Evolutionary conservation across 768 basidiomycete species (phyloP).

Genomic region (Austroboletus eburneus): DNA sequence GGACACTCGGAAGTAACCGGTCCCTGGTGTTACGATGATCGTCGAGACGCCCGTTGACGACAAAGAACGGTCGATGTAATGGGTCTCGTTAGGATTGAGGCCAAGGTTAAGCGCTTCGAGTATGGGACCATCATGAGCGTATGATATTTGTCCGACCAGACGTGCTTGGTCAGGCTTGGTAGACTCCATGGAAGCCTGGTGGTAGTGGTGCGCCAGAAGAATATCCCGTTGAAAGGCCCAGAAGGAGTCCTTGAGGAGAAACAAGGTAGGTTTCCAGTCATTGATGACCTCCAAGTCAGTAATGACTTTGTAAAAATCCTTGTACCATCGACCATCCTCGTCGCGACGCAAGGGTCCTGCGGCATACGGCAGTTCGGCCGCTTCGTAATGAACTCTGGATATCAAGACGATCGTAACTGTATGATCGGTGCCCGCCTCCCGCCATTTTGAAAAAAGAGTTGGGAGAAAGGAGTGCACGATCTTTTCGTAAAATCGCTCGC

Average conservation of each 20-base stretch:
- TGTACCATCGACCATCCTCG: slow-evolving; percentile 78
- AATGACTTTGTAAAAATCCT: slow-evolving; percentile 95
- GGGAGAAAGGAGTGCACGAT: slow-evolving; percentile 97
- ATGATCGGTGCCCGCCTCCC: slow-evolving; percentile 82
- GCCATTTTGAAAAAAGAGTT: slow-evolving; percentile 81
- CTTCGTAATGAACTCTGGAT: slow-evolving; percentile 86
- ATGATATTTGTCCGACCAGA: slow-evolving; percentile 73
- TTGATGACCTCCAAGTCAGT: slow-evolving; percentile 85
- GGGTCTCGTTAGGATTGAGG: slow-evolving; percentile 88
- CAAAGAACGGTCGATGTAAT: slow-evolving; percentile 93
- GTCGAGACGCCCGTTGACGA: slow-evolving; percentile 83
- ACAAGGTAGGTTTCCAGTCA: slow-evolving; percentile 85
- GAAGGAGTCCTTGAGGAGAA: slow-evolving; percentile 83
- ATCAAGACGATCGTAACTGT: slow-evolving; percentile 93
- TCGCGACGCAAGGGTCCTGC: slow-evolving; percentile 76
- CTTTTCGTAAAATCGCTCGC: slow-evolving; percentile 94
- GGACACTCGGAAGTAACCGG: slow-evolving; percentile 89
- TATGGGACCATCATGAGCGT: slow-evolving; percentile 93
- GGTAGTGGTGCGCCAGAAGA: slow-evolving; percentile 83
- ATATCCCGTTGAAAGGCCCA: slow-evolving; percentile 92
- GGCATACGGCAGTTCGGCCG: slow-evolving; percentile 73
- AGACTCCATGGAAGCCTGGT: slow-evolving; percentile 58
- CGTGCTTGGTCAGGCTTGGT: slow-evolving; percentile 48
- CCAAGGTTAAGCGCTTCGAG: slow-evolving; percentile 92
- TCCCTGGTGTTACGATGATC: slow-evolving; percentile 87